These are phyloP conservation scores for Saturnispora sekii DNA, from an alignment of 805 yeast genomes.

Conservation along the genomic window DNA sequence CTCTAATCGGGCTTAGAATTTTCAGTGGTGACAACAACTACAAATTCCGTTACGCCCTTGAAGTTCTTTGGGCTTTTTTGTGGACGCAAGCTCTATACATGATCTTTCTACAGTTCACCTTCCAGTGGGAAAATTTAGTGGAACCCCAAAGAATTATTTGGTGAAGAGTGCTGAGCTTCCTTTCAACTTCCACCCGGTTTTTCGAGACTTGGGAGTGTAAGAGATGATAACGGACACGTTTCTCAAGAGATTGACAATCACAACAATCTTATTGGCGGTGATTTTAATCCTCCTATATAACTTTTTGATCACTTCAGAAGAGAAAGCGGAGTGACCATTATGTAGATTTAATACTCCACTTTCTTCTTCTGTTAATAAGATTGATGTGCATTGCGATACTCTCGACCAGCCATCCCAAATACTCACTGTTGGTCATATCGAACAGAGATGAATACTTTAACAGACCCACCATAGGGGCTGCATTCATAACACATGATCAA, in stretches of 20 bases:
- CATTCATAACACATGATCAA: conserved; percentile 26
- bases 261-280: conserved; percentile 1
- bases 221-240: conserved; percentile 6
- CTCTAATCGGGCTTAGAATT: conserved; percentile 16
- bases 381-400: conserved; percentile 73
- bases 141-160: conserved; percentile 77
- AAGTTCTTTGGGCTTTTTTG: conserved; percentile 50
- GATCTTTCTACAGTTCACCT: conserved; percentile 53
- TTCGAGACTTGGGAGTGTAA: not conserved
- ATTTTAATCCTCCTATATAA: not conserved
- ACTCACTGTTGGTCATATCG: conserved; percentile 65
- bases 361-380: not conserved
- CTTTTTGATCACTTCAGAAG: not conserved
- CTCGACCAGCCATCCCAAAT: conserved; percentile 60
- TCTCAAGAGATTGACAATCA: conserved; percentile 1
- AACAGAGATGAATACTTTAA: conserved; percentile 81
- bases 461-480: conserved; percentile 60
- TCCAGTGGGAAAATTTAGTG: conserved; percentile 58
- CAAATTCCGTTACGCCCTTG: conserved; percentile 35
- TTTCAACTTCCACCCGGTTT: not conserved
- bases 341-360: not conserved
- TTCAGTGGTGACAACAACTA: conserved; percentile 16
- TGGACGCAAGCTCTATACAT: conserved; percentile 44
- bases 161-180: conserved; percentile 33
- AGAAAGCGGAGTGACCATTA: not conserved